Base-by-base conservation (phyloP, 2,329 filamentous ascomycete species). In the Juglanconis oblonga region DNA sequence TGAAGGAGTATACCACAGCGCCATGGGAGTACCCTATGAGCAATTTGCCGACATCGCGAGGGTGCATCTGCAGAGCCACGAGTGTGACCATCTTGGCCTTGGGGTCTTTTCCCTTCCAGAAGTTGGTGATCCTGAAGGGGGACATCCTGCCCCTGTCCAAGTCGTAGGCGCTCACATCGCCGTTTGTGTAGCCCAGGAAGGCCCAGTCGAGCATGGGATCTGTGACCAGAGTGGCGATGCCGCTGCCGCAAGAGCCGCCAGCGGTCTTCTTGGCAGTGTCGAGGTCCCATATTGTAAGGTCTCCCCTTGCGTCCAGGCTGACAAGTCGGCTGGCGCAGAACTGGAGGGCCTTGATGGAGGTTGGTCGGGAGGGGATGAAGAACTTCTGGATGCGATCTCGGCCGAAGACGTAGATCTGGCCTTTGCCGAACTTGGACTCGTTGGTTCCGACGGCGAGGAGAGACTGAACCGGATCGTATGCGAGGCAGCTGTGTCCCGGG, bases 121-220 rank as follows among this genome's bases (percentile, higher is more conserved):
- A 85, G 71, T 97, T 97, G 11, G 92, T 89, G 55, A 99, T 85
- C 59, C 86, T 87, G 73, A 97, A 93, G 0, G 87, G 85, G 13
- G 92, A 76, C 62, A 95, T 77, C 35, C 81, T 80, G 70, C 91
- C 87, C 61, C 93, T 84, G 70, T 98, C 95, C 58, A 99, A 80
- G 72, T 99, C 95, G 71, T 94, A 99, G n/a, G 92, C 91, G 62
- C 94, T 82, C 10, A 98, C 81, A 60, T 98, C 93, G 62, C 94
- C 92, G 69, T 84, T 90, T 64, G 90, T 86, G 64, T 92, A 78
- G 11, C 92, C 95, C 49, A 98, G 79, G 63, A 99, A 89, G 42
- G 89, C 92, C 86, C 96, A 99, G 73, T 99, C 95, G 62, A 99
- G 80, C 77, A 91, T 91, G 0, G 94, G 92, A 71, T 99, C 95